Evolutionary conservation across 2,329 filamentous ascomycete genomes (phyloP).

Genomic region (Pseudonectria foliicola): DNA sequence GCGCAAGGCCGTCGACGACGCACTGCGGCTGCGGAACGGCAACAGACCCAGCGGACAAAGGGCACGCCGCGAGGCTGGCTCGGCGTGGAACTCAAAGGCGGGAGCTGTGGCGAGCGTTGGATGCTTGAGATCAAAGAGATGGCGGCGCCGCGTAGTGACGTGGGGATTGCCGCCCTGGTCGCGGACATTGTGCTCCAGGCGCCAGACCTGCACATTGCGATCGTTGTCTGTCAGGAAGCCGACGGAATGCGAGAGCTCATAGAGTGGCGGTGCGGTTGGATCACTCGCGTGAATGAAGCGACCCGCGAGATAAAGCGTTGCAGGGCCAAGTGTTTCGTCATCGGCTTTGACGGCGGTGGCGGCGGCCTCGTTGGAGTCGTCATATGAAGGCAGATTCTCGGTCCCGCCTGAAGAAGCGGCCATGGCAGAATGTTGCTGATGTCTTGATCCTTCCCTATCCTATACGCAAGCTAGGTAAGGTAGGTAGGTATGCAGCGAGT

Average conservation of each 20-base stretch:
- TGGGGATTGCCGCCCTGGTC: slow-evolving; percentile 16
- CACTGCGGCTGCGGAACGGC: slow-evolving; percentile 14
- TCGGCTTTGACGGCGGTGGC: slow-evolving; percentile 2
- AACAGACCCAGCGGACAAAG: slow-evolving; percentile 24
- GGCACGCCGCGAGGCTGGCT: slow-evolving; percentile 22
- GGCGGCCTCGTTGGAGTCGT: slow-evolving; percentile 5
- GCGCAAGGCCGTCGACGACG: slow-evolving; percentile 6
- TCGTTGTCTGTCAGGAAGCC: slow-evolving; percentile 26
- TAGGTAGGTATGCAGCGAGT: too few relatives aligned
- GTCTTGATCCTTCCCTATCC: too few relatives aligned
- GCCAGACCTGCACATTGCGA: slow-evolving; percentile 23
- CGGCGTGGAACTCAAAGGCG: slow-evolving; percentile 27
- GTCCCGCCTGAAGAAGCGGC: slow-evolving; percentile 6
- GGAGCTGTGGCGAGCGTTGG: slow-evolving; percentile 20
- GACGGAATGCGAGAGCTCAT: slow-evolving; percentile 30
- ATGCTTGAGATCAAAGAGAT: slow-evolving; percentile 30
- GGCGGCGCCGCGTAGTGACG: slow-evolving; percentile 22
- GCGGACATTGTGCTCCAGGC: slow-evolving; percentile 24
- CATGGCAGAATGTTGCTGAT: slow-evolving; percentile 7
- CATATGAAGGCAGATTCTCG: slow-evolving; percentile 18
- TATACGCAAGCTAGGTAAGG: too few relatives aligned
- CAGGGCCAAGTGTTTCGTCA: slow-evolving; percentile 19
- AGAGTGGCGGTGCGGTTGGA: slow-evolving; percentile 23
- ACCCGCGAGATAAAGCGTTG: slow-evolving; percentile 26
- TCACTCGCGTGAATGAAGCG: slow-evolving; percentile 28